phyloP scores from a whole-genome alignment of 495 filamentous ascomycete genomes.

The Tuber calosporum region DNA sequence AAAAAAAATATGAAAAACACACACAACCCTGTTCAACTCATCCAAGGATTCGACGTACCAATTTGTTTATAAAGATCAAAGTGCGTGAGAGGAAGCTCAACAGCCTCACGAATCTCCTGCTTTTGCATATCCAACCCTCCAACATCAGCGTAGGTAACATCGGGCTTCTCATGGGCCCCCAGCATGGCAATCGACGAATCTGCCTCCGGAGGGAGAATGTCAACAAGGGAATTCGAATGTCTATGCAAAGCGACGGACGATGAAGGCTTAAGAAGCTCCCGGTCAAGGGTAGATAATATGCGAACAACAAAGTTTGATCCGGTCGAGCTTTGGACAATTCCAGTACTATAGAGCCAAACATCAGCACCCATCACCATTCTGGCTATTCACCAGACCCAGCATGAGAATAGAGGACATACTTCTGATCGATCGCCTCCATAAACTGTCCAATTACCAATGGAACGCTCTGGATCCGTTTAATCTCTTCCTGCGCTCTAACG shows the following conservation, averaged over 20 bases:
- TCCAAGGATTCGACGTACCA: constrained; percentile 45
- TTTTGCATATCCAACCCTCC: constrained; percentile 99
- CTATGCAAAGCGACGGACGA: constrained; percentile 95
- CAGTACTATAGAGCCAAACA: constrained; percentile 58
- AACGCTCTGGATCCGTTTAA: constrained; percentile 98
- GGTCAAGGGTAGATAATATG: constrained; percentile 95
- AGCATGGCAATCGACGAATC: constrained; percentile 99
- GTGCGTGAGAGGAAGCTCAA: constrained; percentile 91
- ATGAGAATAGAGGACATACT: constrained; percentile 52
- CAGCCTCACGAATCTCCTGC: constrained; percentile 95
- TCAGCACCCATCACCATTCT: neutral
- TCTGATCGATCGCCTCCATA: constrained; percentile 99
- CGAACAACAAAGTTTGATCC: constrained; percentile 99
- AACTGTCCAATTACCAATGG: constrained; percentile 98
- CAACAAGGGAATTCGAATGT: constrained; percentile 96
- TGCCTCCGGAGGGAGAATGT: constrained; percentile 94
- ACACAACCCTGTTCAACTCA: neutral
- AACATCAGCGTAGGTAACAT: constrained; percentile 96
- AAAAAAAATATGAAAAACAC: neutral
- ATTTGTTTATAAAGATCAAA: constrained; percentile 98
- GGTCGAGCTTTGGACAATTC: constrained; percentile 95
- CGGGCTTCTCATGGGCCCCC: constrained; percentile 90
- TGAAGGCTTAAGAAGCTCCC: constrained; percentile 92
- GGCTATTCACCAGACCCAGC: neutral
- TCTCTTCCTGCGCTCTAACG: constrained; percentile 95